phyloP scores from a whole-genome alignment of 345 rosid genomes.

The Cochlearia excelsa region DNA sequence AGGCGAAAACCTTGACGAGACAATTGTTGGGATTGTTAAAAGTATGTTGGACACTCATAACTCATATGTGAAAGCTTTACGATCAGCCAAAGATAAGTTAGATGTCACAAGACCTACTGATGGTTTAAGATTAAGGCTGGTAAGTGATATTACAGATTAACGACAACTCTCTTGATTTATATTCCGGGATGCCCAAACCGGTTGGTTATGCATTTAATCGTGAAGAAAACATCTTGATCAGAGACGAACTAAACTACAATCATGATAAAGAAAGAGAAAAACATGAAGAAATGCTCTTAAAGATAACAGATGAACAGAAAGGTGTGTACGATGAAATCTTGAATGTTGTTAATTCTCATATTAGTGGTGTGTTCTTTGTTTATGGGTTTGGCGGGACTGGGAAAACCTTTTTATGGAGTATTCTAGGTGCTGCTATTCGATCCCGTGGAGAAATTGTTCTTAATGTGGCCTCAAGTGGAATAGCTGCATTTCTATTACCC shows the following conservation, averaged over 20 bases:
- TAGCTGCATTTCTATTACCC: neutral
- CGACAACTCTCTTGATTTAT: neutral
- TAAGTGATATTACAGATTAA: neutral
- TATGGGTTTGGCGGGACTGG: neutral
- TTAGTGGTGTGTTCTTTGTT: neutral
- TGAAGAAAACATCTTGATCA: neutral
- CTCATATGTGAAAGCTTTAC: slow-evolving; percentile 1
- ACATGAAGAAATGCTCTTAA: neutral
- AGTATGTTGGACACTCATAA: slow-evolving; percentile 4
- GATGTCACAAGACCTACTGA: neutral
- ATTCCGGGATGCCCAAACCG: neutral
- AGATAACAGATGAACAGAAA: neutral
- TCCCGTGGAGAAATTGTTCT: neutral
- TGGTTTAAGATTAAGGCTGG: neutral
- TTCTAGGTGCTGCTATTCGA: neutral
- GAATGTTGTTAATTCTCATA: neutral
- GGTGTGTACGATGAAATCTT: neutral
- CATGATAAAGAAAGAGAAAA: neutral
- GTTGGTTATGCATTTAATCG: too few species aligned
- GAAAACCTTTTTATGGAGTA: neutral
- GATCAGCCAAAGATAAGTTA: neutral
- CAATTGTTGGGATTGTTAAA: neutral
- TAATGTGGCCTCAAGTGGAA: neutral
- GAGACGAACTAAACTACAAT: neutral
- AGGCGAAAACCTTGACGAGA: neutral